Evolutionary conservation across 306 rosid genomes (phyloP), one percentile per base, ranked within the genome.

Genomic region (Vachellia pachyceras): DNA sequence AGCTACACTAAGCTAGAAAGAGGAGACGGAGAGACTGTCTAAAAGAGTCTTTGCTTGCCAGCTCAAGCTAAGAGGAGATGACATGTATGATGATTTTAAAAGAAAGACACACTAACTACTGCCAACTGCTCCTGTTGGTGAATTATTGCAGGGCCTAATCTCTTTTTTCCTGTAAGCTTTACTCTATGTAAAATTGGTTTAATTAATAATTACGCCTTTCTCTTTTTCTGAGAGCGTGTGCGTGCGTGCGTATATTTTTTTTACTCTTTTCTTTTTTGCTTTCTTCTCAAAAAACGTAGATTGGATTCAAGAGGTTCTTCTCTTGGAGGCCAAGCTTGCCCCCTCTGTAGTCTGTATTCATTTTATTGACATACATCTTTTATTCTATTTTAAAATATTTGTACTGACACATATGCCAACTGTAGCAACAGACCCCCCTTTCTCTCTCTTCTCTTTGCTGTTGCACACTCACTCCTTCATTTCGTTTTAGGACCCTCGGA

Each of bases 351-450:
- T n/a, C n/a, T n/a, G n/a, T n/a, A n/a, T n/a, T n/a, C n/a, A n/a
- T n/a, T 80, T 82, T 85, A 77, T 85, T 82, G 80, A 77, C 87
- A 72, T 74, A n/a, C 83, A 77, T 80, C 3, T 52, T 81, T 82
- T 33, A n/a, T 49, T 58, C 42, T 58, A 11, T 73, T 66, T 66
- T 66, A 33, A n/a, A n/a, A 40, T 73, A 57, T 71, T 87, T 78
- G 75, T 50, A 87, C 94, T 81, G 92, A 88, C 97, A 88, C 91
- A 88, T 69, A 79, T 88, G 97, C 92, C 92, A 84, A 87, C 94
- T 81, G 81, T 86, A 76, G 82, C 78, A 81, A 79, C 84, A 57
- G 54, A n/a, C 8, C 12, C 54, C 54, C 4, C 7, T 12, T 42
- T 42, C 54, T 87, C 88, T 73, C 77, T 72, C 61, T 47, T n/a